Evolutionary conservation across 1,284 basidiomycete species (phyloP).

Genomic region (Ganoderma meredithae): DNA sequence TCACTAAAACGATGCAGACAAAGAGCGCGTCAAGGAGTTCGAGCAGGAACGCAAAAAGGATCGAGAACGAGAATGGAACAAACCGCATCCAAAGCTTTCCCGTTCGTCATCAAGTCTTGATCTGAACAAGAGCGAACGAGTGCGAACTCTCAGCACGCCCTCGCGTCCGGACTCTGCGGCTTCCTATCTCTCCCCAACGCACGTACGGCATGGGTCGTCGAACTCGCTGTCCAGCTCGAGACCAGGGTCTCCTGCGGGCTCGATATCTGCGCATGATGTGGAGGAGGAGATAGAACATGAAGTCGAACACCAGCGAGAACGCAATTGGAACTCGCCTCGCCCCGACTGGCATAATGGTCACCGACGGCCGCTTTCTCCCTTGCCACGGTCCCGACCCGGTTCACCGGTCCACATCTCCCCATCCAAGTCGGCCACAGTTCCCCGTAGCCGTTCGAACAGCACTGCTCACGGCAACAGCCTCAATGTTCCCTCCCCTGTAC

Average conservation of each 20-base stretch:
- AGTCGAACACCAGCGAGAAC: conserved; percentile 50
- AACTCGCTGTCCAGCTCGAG: conserved; percentile 34
- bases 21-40: conserved; percentile 50
- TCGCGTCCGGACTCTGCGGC: conserved; percentile 39
- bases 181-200: conserved; percentile 32
- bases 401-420: conserved; percentile 33
- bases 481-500: conserved; percentile 5
- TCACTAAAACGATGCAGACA: conserved; percentile 43
- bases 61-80: conserved; percentile 65
- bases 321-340: conserved; percentile 67
- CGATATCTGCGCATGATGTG: conserved; percentile 29
- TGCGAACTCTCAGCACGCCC: conserved; percentile 38
- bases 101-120: conserved; percentile 40
- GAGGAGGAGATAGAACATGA: conserved; percentile 44
- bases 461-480: conserved; percentile 16
- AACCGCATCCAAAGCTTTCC: conserved; percentile 44
- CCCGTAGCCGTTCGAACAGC: conserved; percentile 23
- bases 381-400: conserved; percentile 29
- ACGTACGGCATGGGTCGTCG: conserved; percentile 32
- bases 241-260: conserved; percentile 33
- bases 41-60: conserved; percentile 52
- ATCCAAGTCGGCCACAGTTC: conserved; percentile 8
- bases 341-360: conserved; percentile 50
- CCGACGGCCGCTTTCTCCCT: conserved; percentile 27
- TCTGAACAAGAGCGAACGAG: conserved; percentile 36